Evolutionary conservation across 2,329 filamentous ascomycete species (phyloP), one percentile per base, ranked within the genome.

Genomic region (Incumbomyces delicatus): DNA sequence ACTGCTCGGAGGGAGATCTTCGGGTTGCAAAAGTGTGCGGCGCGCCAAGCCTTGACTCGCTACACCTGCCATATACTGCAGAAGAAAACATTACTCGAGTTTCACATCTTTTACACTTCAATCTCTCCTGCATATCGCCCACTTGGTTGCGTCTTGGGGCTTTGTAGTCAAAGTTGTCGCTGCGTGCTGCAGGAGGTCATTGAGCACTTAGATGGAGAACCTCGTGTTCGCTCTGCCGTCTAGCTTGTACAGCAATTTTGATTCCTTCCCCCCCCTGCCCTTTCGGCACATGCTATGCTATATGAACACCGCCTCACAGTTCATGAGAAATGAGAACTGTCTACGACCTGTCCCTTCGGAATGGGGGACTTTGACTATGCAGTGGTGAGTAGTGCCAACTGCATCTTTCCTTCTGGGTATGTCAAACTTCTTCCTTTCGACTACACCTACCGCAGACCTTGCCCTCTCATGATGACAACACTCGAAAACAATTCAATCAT

Each of bases 381-480:
- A n/a, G n/a, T n/a, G n/a, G n/a, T 10, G 6, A 2, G 22, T 29
- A 18, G 38, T 18, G 38, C 18, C 11, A 40, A 18, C 38, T 29
- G 18, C 30, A 13, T 13, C 5, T 18, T 3, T 29, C 17, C n/a
- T 22, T 40, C 30, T 29, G 14, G 40, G 40, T 42, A 33, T 32
- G 40, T 33, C 40, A 33, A 16, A 13, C 27, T 6, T 16, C n/a
- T 33, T 32, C 22, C 22, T n/a, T 42, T 10, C 10, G 12, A n/a
- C 22, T 41, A 17, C 38, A 22, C 27, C 27, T 33, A n/a, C 16
- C 12, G n/a, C 7, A 38, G 5, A n/a, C 20, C 8, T 39, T 27
- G 12, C 43, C 18, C 13, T 30, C 34, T 4, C 53, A 77, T 87
- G 85, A 90, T 89, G 85, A 90, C 76, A 80, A 73, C 74, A 70